Evolutionary conservation across 129 eudicot species (phyloP).

Genomic region (Lactuca saligna): DNA sequence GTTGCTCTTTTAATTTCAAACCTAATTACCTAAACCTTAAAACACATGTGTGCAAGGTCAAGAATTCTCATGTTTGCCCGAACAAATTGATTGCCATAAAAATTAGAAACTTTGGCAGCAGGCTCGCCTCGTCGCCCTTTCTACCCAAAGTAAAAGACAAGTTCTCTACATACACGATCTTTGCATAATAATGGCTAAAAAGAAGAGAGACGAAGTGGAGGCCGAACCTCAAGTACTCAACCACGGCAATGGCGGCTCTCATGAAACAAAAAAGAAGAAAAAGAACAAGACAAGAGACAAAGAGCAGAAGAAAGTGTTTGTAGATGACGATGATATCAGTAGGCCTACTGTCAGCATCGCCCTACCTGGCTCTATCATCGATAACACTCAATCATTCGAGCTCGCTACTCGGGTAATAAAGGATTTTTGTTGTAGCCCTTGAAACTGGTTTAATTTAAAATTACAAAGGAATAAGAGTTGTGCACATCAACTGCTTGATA

Average conservation of each 20-base stretch:
- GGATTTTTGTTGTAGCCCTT: background rate
- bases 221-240: constrained; percentile 14
- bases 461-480: background rate
- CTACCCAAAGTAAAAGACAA: background rate
- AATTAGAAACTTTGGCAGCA: background rate
- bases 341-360: constrained; percentile 72
- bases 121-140: background rate
- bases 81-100: background rate
- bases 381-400: constrained; percentile 79
- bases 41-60: too few relatives aligned
- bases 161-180: background rate
- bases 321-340: constrained; percentile 15
- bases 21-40: too few relatives aligned
- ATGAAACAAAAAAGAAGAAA: constrained; percentile 43
- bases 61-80: background rate
- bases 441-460: background rate
- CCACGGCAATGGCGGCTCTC: constrained; percentile 41
- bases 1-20: too few relatives aligned
- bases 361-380: constrained; percentile 84
- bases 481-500: constrained; percentile 42
- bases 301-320: constrained; percentile 14
- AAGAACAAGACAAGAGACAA: constrained; percentile 25
- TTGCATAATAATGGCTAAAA: constrained; percentile 26
- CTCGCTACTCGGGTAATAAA: constrained; percentile 79
- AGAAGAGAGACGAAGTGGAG: constrained; percentile 26